Percentiles rank a stretch among this genome's conserved stretches.
Evolutionary conservation across 148 eudicot genomes (phyloP).

Genomic region (Cornus kousa): DNA sequence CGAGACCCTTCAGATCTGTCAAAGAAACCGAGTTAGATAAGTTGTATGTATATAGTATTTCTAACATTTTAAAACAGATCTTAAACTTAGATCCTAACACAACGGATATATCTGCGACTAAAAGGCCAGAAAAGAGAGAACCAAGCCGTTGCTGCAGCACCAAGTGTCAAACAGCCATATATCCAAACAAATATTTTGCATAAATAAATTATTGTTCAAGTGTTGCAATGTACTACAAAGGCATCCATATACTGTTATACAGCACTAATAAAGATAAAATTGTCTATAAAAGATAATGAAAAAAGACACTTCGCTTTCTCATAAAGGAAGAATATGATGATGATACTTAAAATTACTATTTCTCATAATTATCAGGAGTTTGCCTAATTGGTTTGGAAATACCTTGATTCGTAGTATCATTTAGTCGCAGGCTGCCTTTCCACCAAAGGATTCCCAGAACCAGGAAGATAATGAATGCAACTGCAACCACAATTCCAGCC

Average conservation of each 20-base stretch:
- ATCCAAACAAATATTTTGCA: background rate
- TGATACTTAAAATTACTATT: background rate
- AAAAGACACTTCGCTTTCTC: too few relatives aligned
- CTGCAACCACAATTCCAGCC: conserved; percentile 26
- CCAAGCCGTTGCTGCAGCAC: too few relatives aligned
- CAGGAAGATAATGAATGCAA: conserved; percentile 13
- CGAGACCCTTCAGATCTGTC: conserved; percentile 36
- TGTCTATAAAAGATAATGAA: too few relatives aligned
- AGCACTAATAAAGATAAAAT: background rate
- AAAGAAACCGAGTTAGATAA: background rate
- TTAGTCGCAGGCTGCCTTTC: conserved; percentile 17
- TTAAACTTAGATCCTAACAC: too few relatives aligned
- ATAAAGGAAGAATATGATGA: background rate
- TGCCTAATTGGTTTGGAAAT: background rate
- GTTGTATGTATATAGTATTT: background rate
- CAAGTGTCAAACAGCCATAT: background rate
- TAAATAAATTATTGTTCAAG: background rate
- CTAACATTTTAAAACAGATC: background rate
- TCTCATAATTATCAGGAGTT: background rate
- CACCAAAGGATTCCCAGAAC: conserved; percentile 31
- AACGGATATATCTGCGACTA: too few relatives aligned
- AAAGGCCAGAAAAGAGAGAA: too few relatives aligned
- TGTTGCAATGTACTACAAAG: background rate
- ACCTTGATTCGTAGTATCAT: conserved; percentile 21
- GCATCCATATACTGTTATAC: too few relatives aligned